Evolutionary conservation across 2,329 filamentous ascomycete genomes (phyloP), one percentile per base, ranked within the genome.

Genomic region (Phaeomoniella chlamydospora): DNA sequence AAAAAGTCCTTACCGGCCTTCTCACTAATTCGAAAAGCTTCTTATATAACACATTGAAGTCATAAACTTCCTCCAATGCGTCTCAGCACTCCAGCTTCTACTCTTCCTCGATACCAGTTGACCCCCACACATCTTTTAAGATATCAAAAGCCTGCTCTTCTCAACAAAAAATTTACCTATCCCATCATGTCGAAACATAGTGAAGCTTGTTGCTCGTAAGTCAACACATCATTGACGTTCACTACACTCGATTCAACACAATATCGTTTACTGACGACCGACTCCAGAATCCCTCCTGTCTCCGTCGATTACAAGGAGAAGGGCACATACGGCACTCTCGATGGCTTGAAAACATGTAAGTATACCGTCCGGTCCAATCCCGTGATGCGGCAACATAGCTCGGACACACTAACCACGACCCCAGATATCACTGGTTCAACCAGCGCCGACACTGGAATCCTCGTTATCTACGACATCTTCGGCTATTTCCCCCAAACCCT

Each of bases 401-500:
- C n/a, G 9, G 22, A 26, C 22, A 26, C n/a, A 6, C n/a, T 6
- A 26, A 6, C 12, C 13, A 33, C 16, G 17, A 5, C 17, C 17
- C 17, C 43, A 70, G 67, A 77, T 45, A 61, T 64, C 15, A 77
- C 72, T 12, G 71, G 70, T 33, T 67, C 64, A 29, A 62, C 66
- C 34, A 59, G 63, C 33, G 70, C 72, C 19, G 68, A 68, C 41
- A 63, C 65, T 36, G 72, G 67, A 39, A 67, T 77, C 47, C 56
- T 77, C 17, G 55, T 75, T 42, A 51, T 77, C 41, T 77, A 58
- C 44, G 61, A 62, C 59, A 45, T 49, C 39, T 77, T 77, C 49
- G 72, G 72, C 36, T 77, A 70, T 63, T 76, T 72, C 55, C 62
- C 64, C 6, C 73, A 77, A 49, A 77, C 72, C 6, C 46, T 76